These are phyloP conservation scores for Aspergillus steynii DNA, from an alignment of 495 filamentous ascomycete genomes.

Conservation along the genomic window DNA sequence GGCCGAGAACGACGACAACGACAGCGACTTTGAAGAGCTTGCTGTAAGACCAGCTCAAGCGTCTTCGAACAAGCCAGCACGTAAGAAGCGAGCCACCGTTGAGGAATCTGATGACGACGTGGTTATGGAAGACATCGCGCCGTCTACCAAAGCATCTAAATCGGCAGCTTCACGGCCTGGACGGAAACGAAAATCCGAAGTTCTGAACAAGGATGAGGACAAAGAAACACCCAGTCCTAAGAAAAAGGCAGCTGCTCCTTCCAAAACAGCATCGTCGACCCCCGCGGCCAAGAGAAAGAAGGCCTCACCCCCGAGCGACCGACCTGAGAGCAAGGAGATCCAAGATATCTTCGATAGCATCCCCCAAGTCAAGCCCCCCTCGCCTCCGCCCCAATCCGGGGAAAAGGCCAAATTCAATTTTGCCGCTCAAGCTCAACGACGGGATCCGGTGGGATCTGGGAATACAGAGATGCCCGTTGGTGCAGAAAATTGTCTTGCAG, in stretches of 20 bases:
- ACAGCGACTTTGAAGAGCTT: slow-evolving; percentile 42
- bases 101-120: slow-evolving; percentile 44
- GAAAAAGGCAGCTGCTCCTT: slow-evolving; percentile 38
- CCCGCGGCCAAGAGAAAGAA: slow-evolving; percentile 62
- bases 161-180: slow-evolving; percentile 30
- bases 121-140: slow-evolving; percentile 47
- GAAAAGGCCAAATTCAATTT: slow-evolving; percentile 72
- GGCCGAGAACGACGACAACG: slow-evolving; percentile 58
- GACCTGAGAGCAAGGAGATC: slow-evolving; percentile 62
- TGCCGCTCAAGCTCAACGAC: slow-evolving; percentile 52
- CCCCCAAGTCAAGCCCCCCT: slow-evolving; percentile 75
- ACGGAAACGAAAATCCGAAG: slow-evolving; percentile 61
- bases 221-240: slow-evolving; percentile 25
- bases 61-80: slow-evolving; percentile 25
- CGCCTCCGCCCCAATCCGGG: slow-evolving; percentile 66
- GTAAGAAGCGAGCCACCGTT: slow-evolving; percentile 48
- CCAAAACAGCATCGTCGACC: slow-evolving; percentile 25
- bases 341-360: slow-evolving; percentile 87
- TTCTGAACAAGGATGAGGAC: slow-evolving; percentile 44
- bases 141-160: slow-evolving; percentile 37
- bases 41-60: slow-evolving; percentile 38
- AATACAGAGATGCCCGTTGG: slow-evolving; percentile 76
- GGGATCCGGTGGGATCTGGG: slow-evolving; percentile 60
- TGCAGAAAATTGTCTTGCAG: slow-evolving; percentile 85
- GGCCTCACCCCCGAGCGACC: slow-evolving; percentile 59